Evolutionary conservation across 768 basidiomycete species (phyloP), one percentile per base, ranked within the genome.

Genomic region (Serendipita indica): DNA sequence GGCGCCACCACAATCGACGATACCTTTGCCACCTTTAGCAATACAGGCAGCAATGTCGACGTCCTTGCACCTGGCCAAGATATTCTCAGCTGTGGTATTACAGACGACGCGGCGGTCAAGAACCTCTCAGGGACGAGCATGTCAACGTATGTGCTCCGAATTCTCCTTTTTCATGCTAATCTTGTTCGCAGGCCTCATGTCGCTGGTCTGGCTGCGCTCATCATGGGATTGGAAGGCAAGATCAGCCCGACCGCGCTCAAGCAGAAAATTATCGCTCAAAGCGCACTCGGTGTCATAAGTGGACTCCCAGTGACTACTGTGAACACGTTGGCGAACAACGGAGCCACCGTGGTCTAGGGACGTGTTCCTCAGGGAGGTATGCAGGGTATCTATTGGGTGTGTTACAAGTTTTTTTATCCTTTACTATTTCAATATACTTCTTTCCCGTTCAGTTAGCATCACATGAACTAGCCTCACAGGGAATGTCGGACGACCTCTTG

Each of bases 61-160:
- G 5, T 54, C 6, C 30, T 54, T n/a, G 49, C 49, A 32, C 49
- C 49, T 27, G 49, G 49, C n/a, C 49, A 54, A 28, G 49, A 54
- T 30, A n/a, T 54, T 10, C 30, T 54, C 3, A 54, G 49, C 22
- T 54, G 49, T 54, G 49, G 49, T 16, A 30, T 54, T 6, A 28
- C 20, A 22, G 30, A n/a, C 30, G 49, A 54, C n/a, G 3, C 49
- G 18, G 49, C 49, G 20, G 7, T 54, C 6, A 3, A 54, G 22
- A 54, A 32, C 30, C 22, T 25, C 16, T 54, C 49, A n/a, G 49
- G 49, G 30, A 54, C 49, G 22, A 54, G 49, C 22, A 54, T 54
- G 49, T 18, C 49, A 10, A 54, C 49, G 49, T 54, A 28, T 22
- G 49, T 54, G 20, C 4, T 22, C 22, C 30, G 3, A 18, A 32